Conservation (phyloP, 768 basidiomycete species). For the Butyriboletus loyo region DNA sequence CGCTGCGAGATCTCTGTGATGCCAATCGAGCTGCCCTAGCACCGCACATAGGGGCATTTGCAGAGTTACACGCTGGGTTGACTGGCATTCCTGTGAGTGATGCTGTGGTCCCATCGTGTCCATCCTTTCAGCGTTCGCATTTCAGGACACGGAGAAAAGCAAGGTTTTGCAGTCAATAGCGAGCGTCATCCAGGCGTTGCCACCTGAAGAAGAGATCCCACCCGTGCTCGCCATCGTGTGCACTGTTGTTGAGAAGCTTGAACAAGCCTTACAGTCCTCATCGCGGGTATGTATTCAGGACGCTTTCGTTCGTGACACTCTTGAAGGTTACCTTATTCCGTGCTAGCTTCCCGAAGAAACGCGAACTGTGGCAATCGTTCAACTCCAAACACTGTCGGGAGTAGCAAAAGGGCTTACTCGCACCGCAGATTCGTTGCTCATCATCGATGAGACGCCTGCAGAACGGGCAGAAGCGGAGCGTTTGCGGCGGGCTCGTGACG, state of each 20-base stretch:
- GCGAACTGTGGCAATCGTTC: constrained; percentile 58
- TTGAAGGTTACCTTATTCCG: background rate
- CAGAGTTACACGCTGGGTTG: constrained; percentile 75
- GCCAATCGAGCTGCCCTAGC: constrained; percentile 83
- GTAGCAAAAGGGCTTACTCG: constrained; percentile 86
- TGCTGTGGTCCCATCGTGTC: background rate
- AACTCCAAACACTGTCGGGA: constrained; percentile 79
- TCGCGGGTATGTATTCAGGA: constrained; percentile 41
- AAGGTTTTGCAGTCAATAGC: constrained; percentile 92
- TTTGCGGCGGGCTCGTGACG: constrained; percentile 59
- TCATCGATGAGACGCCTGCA: constrained; percentile 56
- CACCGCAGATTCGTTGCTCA: constrained; percentile 61
- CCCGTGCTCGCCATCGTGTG: constrained; percentile 76
- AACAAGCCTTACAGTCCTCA: constrained; percentile 56
- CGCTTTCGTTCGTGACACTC: background rate
- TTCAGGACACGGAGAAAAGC: constrained; percentile 77
- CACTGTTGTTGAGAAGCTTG: constrained; percentile 70
- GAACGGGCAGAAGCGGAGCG: constrained; percentile 48
- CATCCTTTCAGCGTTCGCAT: background rate
- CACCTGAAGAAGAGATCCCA: constrained; percentile 71
- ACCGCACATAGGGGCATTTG: constrained; percentile 81
- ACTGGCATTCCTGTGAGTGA: constrained; percentile 65
- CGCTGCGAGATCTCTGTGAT: constrained; percentile 85
- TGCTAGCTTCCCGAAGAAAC: constrained; percentile 71
- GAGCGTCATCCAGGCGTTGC: constrained; percentile 89